These are phyloP conservation scores for Earliella scabrosa DNA, from an alignment of 1,284 basidiomycete genomes.

Conservation along the genomic window DNA sequence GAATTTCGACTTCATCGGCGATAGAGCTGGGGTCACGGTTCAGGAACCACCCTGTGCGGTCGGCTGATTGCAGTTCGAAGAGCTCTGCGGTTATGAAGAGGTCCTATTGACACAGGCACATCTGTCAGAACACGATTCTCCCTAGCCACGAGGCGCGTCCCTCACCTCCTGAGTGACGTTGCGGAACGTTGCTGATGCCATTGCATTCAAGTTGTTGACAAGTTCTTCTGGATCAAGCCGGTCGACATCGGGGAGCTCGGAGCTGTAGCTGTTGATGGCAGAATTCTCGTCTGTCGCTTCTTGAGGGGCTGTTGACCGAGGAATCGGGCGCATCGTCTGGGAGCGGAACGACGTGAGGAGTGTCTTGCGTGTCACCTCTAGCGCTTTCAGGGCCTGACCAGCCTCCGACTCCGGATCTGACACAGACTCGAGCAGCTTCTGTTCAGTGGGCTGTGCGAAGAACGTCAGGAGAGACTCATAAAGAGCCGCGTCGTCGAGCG, in stretches of 20 bases:
- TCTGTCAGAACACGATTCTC: slow-evolving; percentile 3
- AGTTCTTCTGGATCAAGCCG: slow-evolving; percentile 67
- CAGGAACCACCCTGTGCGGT: slow-evolving; percentile 78
- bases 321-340: slow-evolving; percentile 65
- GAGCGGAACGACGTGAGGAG: slow-evolving; percentile 54
- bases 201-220: slow-evolving; percentile 74
- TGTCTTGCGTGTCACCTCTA: slow-evolving; percentile 48
- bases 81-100: slow-evolving; percentile 75
- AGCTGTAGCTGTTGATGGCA: slow-evolving; percentile 46
- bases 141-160: background rate
- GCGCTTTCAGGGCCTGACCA: slow-evolving; percentile 46
- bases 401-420: slow-evolving; percentile 44
- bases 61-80: slow-evolving; percentile 77
- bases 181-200: slow-evolving; percentile 72
- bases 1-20: slow-evolving; percentile 71
- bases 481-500: slow-evolving; percentile 70
- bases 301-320: slow-evolving; percentile 29
- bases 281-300: slow-evolving; percentile 33
- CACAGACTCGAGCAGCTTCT: slow-evolving; percentile 19
- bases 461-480: slow-evolving; percentile 61
- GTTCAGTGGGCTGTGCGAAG: slow-evolving; percentile 40
- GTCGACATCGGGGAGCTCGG: slow-evolving; percentile 70
- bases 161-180: slow-evolving; percentile 75
- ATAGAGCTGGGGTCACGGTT: slow-evolving; percentile 52
- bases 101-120: slow-evolving; percentile 50